A percentile compares a stretch with the other conserved stretches of the same genome.
Evolutionary conservation across 176 grass and related monocot genomes (phyloP).

Genomic region (Cenchrus purpureus): DNA sequence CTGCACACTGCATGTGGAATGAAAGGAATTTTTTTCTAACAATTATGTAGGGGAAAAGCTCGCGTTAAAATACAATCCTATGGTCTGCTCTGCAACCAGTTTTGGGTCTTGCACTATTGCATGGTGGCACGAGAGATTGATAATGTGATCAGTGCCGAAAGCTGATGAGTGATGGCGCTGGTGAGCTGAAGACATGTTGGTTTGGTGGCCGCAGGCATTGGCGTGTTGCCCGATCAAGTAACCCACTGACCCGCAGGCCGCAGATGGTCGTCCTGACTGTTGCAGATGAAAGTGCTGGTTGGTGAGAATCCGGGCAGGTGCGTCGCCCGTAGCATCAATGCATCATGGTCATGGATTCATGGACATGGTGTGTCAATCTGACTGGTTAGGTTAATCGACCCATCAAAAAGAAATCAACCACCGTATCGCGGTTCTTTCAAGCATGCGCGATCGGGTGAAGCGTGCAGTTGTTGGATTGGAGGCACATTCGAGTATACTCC

Average conservation of each 20-base stretch:
- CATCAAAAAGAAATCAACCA: background rate
- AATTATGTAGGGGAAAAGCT: background rate
- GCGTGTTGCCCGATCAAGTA: too few relatives aligned
- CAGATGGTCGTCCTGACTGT: too few relatives aligned
- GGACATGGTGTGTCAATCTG: background rate
- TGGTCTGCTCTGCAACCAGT: background rate
- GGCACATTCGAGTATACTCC: background rate
- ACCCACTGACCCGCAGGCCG: too few relatives aligned
- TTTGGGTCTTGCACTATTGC: background rate
- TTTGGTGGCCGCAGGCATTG: too few relatives aligned
- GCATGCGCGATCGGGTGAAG: background rate
- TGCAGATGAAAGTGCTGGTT: background rate
- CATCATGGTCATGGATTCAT: background rate
- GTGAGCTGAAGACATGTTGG: too few relatives aligned
- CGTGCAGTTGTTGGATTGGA: slow-evolving; percentile 1
- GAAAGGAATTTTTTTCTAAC: background rate
- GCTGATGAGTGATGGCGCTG: too few relatives aligned
- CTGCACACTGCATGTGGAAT: background rate
- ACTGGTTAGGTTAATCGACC: background rate
- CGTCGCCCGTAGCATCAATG: background rate
- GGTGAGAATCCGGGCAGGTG: background rate
- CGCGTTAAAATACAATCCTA: background rate
- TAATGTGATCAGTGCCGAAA: too few relatives aligned
- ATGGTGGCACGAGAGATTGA: background rate
- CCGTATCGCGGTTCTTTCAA: background rate